A percentile compares a stretch with the other conserved stretches of the same genome.
Evolutionary conservation across 2,329 filamentous ascomycete genomes (phyloP).

Genomic region (Monilinia vaccinii-corymbosi): DNA sequence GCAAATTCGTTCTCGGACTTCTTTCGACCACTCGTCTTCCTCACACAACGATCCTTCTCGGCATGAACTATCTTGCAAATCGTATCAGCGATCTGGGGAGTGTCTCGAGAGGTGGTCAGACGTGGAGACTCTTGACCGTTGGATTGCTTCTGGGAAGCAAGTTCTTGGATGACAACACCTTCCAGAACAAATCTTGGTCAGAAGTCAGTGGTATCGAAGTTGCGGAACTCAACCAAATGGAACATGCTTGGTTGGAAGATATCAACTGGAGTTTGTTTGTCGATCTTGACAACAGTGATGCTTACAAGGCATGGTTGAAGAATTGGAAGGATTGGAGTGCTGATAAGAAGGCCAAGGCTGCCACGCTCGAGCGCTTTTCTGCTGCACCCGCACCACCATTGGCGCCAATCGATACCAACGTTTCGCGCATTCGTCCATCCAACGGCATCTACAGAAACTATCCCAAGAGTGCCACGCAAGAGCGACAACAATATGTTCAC

Average conservation of each 20-base stretch:
- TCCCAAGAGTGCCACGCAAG: conserved; percentile 35
- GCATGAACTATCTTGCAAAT: conserved; percentile 58
- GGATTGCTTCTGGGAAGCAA: conserved; percentile 64
- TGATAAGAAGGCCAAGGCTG: conserved; percentile 33
- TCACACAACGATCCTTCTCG: conserved; percentile 62
- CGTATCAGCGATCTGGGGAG: conserved; percentile 50
- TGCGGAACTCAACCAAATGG: conserved; percentile 56
- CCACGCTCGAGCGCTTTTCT: conserved; percentile 32
- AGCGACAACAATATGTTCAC: conserved; percentile 24
- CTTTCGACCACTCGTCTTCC: conserved; percentile 63
- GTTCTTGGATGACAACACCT: conserved; percentile 70
- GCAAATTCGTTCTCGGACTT: conserved; percentile 66
- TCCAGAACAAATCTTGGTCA: conserved; percentile 70
- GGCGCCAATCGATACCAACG: conserved; percentile 49
- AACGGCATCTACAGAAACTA: conserved; percentile 37
- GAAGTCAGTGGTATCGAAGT: conserved; percentile 67
- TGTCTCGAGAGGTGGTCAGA: conserved; percentile 41
- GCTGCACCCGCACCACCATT: conserved; percentile 30
- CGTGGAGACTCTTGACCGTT: conserved; percentile 62
- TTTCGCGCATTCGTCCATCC: conserved; percentile 37
- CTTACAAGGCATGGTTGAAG: conserved; percentile 54
- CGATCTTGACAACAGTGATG: conserved; percentile 52
- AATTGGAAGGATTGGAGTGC: conserved; percentile 57
- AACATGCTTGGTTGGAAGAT: conserved; percentile 58
- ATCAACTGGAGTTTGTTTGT: conserved; percentile 63